Base-by-base conservation (phyloP, 2,329 filamentous ascomycete species). In the Cytospora paraplurivora region DNA sequence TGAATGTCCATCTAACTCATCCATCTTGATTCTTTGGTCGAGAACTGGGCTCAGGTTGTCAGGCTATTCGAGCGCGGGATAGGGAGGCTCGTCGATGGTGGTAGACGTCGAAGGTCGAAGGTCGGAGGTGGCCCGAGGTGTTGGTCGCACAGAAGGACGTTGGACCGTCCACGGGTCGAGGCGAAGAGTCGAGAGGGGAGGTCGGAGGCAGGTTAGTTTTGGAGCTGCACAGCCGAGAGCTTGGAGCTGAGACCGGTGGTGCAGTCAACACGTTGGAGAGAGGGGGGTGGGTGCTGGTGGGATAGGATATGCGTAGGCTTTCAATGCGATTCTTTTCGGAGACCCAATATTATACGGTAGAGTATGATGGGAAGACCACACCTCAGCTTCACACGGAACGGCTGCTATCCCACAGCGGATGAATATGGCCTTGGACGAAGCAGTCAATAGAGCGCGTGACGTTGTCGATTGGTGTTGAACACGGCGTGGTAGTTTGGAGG, bases 1-100 rank as follows among this genome's bases (percentile, higher is more conserved):
- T 27, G 66, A 56, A 56, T 71, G 67, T 10, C 66, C 33, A 34
- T 68, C 70, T 37, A 70, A 71, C 52, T 77, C 76, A 62, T 78
- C 76, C 76, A 78, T 78, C 38, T 44, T 61, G 56, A 38, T 33
- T 44, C 15, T 13, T 32, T 55, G 33, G 49, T 19, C 32, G 51
- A 7, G 51, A 27, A 33, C 10, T 27, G 51, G 27, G 59, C 27
- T 61, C 59, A 19, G 27, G 50, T 21, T 13, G 34, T 19, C 33
- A 55, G 51, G 38, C 41, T 55, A 12, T 19, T 38, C 51, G 54
- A 10, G 51, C 27, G 34, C 47, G 51, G 15, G 32, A 32, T 44
- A n/a, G 41, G 15, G 38, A 55, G 34, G 27, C 21, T 51, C 8
- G 41, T n/a, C 37, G 35, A 58, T 38, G 37, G 17, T 27, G 27